phyloP scores from a whole-genome alignment of 23 red algal genomes.

The Agarophyton chilense region DNA sequence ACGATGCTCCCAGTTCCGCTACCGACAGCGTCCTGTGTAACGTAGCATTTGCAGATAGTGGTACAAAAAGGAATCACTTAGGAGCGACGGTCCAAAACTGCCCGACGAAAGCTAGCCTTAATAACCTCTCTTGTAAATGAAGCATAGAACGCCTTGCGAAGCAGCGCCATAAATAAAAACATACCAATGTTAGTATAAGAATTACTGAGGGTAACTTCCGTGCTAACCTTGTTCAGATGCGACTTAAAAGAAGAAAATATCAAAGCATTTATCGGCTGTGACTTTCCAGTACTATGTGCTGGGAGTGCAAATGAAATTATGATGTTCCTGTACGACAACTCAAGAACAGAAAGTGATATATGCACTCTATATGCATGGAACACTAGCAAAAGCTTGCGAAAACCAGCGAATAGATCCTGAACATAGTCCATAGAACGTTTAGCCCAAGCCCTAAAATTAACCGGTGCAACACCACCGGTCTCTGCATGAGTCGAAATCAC shows the following conservation, averaged over 20 bases:
- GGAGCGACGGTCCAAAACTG: too few relatives aligned
- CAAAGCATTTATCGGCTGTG: not conserved
- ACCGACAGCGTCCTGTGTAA: too few relatives aligned
- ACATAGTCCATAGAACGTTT: not conserved
- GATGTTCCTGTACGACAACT: not conserved
- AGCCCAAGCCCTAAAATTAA: not conserved
- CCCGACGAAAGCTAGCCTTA: too few relatives aligned
- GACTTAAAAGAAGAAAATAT: not conserved
- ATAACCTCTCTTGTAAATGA: too few relatives aligned
- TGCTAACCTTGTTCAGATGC: too few relatives aligned
- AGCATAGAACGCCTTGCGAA: too few relatives aligned
- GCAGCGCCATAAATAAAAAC: too few relatives aligned
- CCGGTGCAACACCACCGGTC: not conserved
- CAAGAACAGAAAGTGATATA: conserved; percentile 2
- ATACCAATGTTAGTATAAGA: too few relatives aligned
- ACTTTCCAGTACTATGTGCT: not conserved
- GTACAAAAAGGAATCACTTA: too few relatives aligned
- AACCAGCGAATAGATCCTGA: not conserved
- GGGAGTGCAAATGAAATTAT: not conserved
- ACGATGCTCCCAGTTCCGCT: too few relatives aligned
- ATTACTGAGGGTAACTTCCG: too few relatives aligned
- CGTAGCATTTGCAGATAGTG: too few relatives aligned
- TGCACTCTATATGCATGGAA: conserved; percentile 27
- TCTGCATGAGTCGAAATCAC: not conserved
- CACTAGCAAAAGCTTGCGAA: not conserved